phyloP scores from a whole-genome alignment of 495 filamentous ascomycete species.

The Penicillium ochrochloron region DNA sequence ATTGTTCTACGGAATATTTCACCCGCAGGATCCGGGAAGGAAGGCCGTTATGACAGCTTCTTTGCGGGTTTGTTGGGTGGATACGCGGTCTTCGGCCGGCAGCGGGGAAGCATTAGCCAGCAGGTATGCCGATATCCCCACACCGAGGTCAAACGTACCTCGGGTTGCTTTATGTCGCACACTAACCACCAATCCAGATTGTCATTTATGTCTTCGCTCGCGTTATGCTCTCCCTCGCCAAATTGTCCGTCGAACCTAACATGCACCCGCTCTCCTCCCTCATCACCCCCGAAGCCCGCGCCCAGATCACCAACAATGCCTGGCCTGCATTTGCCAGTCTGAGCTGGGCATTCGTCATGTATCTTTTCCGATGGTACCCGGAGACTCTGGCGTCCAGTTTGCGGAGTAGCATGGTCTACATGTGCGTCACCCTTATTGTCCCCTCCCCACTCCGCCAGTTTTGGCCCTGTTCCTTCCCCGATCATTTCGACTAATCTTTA shows the following conservation, averaged over 20 bases:
- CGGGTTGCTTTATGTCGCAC: not conserved
- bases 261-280: slow-evolving; percentile 50
- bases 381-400: slow-evolving; percentile 87
- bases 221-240: slow-evolving; percentile 81
- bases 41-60: slow-evolving; percentile 79
- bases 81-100: slow-evolving; percentile 89
- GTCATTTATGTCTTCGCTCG: slow-evolving; percentile 97
- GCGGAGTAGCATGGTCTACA: slow-evolving; percentile 96
- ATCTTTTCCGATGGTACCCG: slow-evolving; percentile 88
- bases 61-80: slow-evolving; percentile 90
- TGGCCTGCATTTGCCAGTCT: slow-evolving; percentile 90
- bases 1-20: slow-evolving; percentile 68
- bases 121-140: slow-evolving; percentile 55
- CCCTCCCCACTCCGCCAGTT: not conserved
- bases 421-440: slow-evolving; percentile 64
- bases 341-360: slow-evolving; percentile 95
- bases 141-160: slow-evolving; percentile 1
- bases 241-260: slow-evolving; percentile 73
- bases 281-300: slow-evolving; percentile 48
- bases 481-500: slow-evolving; percentile 1
- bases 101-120: slow-evolving; percentile 83
- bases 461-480: not conserved
- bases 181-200: slow-evolving; percentile 53
- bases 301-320: slow-evolving; percentile 66
- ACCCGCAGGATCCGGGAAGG: slow-evolving; percentile 61